These are phyloP conservation scores for Suillus placidus DNA, from an alignment of 768 basidiomycete species.

Conservation along the genomic window DNA sequence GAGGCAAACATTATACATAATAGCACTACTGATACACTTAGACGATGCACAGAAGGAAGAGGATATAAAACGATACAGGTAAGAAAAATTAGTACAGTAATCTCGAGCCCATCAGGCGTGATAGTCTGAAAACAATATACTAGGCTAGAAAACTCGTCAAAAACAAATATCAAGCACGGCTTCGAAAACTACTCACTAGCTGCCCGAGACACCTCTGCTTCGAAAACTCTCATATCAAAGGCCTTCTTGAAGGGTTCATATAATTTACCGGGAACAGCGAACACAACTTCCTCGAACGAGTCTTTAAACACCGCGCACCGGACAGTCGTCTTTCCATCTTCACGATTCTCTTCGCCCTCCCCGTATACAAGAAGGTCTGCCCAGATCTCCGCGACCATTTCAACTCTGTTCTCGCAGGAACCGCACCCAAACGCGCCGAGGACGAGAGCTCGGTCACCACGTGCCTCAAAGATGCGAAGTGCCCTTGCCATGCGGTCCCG, in stretches of 20 bases:
- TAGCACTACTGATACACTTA: background rate
- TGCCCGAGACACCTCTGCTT: constrained; percentile 36
- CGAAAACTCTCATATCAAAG: constrained; percentile 44
- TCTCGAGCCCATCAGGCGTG: background rate
- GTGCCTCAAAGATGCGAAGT: constrained; percentile 45
- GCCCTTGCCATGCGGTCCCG: constrained; percentile 51
- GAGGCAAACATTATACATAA: background rate
- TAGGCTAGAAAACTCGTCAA: background rate
- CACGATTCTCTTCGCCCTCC: constrained; percentile 24
- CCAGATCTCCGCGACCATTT: constrained; percentile 47
- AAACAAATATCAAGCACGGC: background rate
- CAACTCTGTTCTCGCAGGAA: constrained; percentile 43
- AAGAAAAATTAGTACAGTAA: background rate
- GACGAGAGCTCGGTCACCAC: constrained; percentile 41
- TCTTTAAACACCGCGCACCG: constrained; percentile 39
- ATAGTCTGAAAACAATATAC: background rate
- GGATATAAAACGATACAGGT: background rate
- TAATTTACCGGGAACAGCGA: constrained; percentile 44
- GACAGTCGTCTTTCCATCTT: constrained; percentile 19
- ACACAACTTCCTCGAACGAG: constrained; percentile 45
- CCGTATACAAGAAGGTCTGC: constrained; percentile 47
- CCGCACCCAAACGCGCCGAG: constrained; percentile 52
- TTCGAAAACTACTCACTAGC: constrained; percentile 26
- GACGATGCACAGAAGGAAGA: background rate
- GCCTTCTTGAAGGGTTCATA: constrained; percentile 41